Percentiles rank a stretch among this genome's conserved stretches.
These are phyloP conservation scores for Globisporangium irregulare DNA, from an alignment of 352 stramenopile species.

Conservation along the genomic window DNA sequence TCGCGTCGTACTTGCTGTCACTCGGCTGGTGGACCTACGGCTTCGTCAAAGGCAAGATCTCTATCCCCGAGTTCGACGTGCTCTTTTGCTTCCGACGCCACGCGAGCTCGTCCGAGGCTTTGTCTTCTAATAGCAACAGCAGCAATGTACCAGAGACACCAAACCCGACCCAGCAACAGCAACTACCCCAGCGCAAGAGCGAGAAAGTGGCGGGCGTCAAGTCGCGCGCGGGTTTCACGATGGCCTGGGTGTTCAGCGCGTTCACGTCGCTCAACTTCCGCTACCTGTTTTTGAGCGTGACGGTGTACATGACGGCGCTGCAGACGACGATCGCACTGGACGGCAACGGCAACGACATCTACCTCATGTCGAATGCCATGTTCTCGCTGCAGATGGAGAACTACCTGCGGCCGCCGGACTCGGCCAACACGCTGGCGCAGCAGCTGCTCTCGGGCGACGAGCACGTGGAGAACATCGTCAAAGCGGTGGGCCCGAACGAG, in stretches of 20 bases:
- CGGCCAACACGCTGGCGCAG: constrained; percentile 9
- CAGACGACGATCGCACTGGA: constrained; percentile 43
- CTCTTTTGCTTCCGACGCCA: constrained; percentile 36
- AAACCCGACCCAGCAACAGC: background rate
- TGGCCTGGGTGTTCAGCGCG: constrained; percentile 38
- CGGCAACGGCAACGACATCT: constrained; percentile 48
- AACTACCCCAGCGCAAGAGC: constrained; percentile 5
- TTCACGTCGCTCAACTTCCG: constrained; percentile 31
- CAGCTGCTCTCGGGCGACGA: constrained; percentile 18
- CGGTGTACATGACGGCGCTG: constrained; percentile 30
- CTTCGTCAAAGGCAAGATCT: constrained; percentile 42
- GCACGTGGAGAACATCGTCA: constrained; percentile 46
- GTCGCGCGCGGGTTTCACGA: constrained; percentile 14
- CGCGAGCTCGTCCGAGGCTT: constrained; percentile 9
- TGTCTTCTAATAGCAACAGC: background rate
- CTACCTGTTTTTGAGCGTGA: constrained; percentile 23
- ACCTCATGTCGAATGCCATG: constrained; percentile 70
- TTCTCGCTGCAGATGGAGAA: constrained; percentile 55
- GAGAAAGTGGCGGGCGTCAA: constrained; percentile 3
- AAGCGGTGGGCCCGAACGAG: constrained; percentile 39
- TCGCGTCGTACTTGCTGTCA: constrained; percentile 39
- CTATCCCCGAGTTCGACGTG: constrained; percentile 46
- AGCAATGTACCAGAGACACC: background rate
- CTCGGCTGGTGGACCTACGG: constrained; percentile 43
- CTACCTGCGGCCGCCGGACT: constrained; percentile 43